Percentiles rank a stretch among this genome's conserved stretches.
Evolutionary conservation across 305 asterid species (phyloP).

Genomic region (Coffea humblotiana): DNA sequence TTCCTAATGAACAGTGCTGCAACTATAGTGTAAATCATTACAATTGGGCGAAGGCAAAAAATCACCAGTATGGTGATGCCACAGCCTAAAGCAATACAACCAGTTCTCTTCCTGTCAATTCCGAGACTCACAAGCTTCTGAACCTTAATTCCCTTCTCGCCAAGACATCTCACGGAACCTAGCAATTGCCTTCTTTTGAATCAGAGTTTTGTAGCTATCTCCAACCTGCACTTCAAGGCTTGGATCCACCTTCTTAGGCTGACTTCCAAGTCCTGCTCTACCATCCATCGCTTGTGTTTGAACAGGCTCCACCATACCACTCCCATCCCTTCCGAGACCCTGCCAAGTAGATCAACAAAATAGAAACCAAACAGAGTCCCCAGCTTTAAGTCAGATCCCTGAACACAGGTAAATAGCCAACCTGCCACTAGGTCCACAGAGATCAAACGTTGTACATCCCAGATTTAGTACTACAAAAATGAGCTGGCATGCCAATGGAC

Average conservation of each 20-base stretch:
- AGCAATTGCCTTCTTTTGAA: conserved; percentile 97
- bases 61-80: neutral
- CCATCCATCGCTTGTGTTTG: conserved; percentile 70
- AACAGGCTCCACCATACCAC: conserved; percentile 96
- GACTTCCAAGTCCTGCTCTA: conserved; percentile 91
- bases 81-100: neutral
- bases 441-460: neutral
- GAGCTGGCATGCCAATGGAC: neutral
- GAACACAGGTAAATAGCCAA: conserved; percentile 19
- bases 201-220: conserved; percentile 92
- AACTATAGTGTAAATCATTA: neutral
- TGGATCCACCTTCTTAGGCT: conserved; percentile 82
- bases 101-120: neutral
- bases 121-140: neutral
- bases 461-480: neutral
- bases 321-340: conserved; percentile 98
- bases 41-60: neutral
- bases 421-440: conserved; percentile 28
- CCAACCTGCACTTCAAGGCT: conserved; percentile 93
- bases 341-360: conserved; percentile 36
- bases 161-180: conserved; percentile 93
- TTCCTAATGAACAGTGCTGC: neutral
- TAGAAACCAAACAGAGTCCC: conserved; percentile 39
- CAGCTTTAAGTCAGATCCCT: conserved; percentile 45
- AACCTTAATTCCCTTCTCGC: neutral